These are phyloP conservation scores for Penicillium parvum DNA, from an alignment of 495 filamentous ascomycete species.

Conservation along the genomic window DNA sequence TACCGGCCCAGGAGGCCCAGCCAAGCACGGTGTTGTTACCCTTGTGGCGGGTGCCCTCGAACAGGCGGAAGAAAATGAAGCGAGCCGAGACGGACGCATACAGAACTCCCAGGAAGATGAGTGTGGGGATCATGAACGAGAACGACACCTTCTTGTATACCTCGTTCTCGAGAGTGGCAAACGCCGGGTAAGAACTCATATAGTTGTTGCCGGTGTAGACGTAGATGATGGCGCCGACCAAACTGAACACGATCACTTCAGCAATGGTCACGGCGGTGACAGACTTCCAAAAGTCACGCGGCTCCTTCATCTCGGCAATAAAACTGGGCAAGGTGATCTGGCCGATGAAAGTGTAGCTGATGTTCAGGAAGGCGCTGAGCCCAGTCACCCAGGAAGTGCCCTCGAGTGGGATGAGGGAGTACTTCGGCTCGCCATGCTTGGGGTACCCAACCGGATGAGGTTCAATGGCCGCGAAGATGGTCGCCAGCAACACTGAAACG, in stretches of 20 bases:
- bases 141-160: slow-evolving; percentile 78
- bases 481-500: slow-evolving; percentile 73
- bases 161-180: slow-evolving; percentile 68
- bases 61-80: slow-evolving; percentile 83
- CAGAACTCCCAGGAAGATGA: slow-evolving; percentile 84
- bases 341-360: slow-evolving; percentile 88
- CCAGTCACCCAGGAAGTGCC: slow-evolving; percentile 75
- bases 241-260: slow-evolving; percentile 74
- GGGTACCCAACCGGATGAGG: slow-evolving; percentile 60
- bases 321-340: slow-evolving; percentile 89
- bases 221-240: slow-evolving; percentile 73
- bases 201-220: slow-evolving; percentile 81
- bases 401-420: slow-evolving; percentile 59
- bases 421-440: slow-evolving; percentile 52
- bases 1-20: slow-evolving; percentile 71
- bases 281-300: slow-evolving; percentile 83
- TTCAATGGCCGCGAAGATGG: slow-evolving; percentile 73
- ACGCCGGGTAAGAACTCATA: slow-evolving; percentile 67
- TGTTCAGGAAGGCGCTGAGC: slow-evolving; percentile 82
- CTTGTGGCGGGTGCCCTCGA: slow-evolving; percentile 72
- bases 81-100: slow-evolving; percentile 84
- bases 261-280: slow-evolving; percentile 82
- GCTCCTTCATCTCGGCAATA: slow-evolving; percentile 88
- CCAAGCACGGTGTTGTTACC: slow-evolving; percentile 73
- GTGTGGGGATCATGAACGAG: slow-evolving; percentile 87